phyloP scores from a whole-genome alignment of 441 rosid genomes.

The Syzygium malaccense region DNA sequence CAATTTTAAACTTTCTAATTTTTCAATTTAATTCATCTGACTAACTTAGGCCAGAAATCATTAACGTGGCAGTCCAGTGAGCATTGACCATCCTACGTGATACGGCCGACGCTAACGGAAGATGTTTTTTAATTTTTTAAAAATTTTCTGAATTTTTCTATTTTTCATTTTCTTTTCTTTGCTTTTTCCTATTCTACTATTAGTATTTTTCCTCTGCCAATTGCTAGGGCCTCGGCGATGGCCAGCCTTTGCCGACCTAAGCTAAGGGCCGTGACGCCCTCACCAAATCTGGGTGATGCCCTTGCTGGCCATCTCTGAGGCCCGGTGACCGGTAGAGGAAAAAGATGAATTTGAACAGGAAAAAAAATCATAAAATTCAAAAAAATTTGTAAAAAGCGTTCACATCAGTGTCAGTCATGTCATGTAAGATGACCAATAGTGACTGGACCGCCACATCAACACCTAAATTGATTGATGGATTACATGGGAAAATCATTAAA shows the following conservation, averaged over 20 bases:
- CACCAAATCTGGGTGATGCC: neutral
- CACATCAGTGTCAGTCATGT: accelerated
- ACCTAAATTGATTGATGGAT: neutral
- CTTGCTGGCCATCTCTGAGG: neutral
- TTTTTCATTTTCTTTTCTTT: neutral
- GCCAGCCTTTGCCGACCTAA: accelerated
- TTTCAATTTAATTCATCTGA: accelerated
- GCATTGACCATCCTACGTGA: accelerated
- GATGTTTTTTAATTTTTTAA: neutral
- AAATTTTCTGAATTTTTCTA: neutral
- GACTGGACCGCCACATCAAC: accelerated
- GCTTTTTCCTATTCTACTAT: neutral
- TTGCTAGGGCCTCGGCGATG: neutral
- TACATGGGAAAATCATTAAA: neutral
- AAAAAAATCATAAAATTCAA: neutral
- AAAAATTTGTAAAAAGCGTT: neutral
- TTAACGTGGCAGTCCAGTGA: accelerated
- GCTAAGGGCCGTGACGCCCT: accelerated
- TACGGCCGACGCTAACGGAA: accelerated
- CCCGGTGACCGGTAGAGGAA: neutral
- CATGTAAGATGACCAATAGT: too few species aligned
- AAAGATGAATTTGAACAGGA: neutral
- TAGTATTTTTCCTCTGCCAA: neutral
- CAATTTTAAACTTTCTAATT: neutral
- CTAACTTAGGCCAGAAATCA: accelerated